Base-by-base conservation (phyloP, 2,329 filamentous ascomycete species). In the Alternaria sp. region DNA sequence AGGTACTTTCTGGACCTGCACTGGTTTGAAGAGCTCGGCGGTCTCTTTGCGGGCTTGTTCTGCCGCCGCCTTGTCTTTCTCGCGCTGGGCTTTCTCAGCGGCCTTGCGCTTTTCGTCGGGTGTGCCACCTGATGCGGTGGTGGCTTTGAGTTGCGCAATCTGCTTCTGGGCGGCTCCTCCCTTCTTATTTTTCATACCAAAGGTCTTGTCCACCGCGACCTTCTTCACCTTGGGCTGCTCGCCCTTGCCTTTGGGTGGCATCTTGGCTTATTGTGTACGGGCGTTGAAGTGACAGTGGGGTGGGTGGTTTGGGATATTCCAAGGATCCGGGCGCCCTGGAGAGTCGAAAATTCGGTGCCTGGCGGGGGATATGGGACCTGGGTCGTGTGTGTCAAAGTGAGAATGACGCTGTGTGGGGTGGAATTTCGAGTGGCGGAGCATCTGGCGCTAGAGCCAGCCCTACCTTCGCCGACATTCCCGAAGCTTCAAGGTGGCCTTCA, bases 151-250 rank as follows among this genome's bases (percentile, higher is more conserved):
- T 75, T 93, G 92, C 62, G 92, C 90, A 78, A 99, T 98, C 72
- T 94, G 89, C 82, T 90, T 97, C 83, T 98, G 93, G 59, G 93
- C 95, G 56, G 89, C 90, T 61, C 89, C 91, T 72, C 96, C 96
- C 86, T 97, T 99, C 86, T 99, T 99, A 80, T 99, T 99, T 85
- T 99, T 99, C 96, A 99, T 98, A 74, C 96, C 96, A 86, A 99
- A 99, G 52, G 96, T 97, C 84, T 95, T 96, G 86, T 99, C 96
- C 67, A 96, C 93, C 68, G 93, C 92, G 47, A 85, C 76, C 83
- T 93, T 93, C 72, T 80, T 79, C 70, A 81, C 80, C 75, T 83
- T 83, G 61, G 83, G 82, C 68, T 81, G 79, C 52, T 81, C 78
- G 65, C 70, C 71, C 75, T 82, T 82, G 66, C 79, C 78, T 80